A percentile compares a stretch with the other conserved stretches of the same genome.
phyloP scores from a whole-genome alignment of 2,329 filamentous ascomycete species.

The Microcyclospora tardicrescens region DNA sequence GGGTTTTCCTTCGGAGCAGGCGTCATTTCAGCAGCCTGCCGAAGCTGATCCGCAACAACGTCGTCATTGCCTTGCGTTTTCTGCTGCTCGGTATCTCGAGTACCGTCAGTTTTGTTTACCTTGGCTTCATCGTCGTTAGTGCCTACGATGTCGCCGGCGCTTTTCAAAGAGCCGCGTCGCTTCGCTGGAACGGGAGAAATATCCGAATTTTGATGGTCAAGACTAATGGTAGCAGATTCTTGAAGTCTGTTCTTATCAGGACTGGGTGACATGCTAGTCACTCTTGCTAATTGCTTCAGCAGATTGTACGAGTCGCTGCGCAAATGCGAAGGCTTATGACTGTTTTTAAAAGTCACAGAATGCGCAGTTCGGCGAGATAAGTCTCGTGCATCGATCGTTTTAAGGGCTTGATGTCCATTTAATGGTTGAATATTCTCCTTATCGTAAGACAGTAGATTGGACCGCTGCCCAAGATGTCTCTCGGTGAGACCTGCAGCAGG shows the following conservation, averaged over 20 bases:
- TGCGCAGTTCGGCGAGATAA: conserved; percentile 18
- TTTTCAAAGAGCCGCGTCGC: not conserved
- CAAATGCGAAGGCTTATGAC: conserved; percentile 20
- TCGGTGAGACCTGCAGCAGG: not conserved
- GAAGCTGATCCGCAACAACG: not conserved
- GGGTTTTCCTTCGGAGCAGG: conserved; percentile 1
- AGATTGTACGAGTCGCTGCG: conserved; percentile 34
- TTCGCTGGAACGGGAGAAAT: too few relatives aligned
- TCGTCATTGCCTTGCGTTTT: not conserved
- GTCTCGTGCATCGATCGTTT: conserved; percentile 22
- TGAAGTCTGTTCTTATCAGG: conserved; percentile 19
- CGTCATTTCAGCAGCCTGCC: conserved; percentile 1
- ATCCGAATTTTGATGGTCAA: too few relatives aligned
- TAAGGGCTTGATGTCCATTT: conserved; percentile 14
- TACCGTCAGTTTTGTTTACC: too few relatives aligned
- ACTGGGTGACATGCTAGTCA: conserved; percentile 34
- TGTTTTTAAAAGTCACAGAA: conserved; percentile 11
- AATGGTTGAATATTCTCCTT: conserved; percentile 18
- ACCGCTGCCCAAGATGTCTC: conserved; percentile 6
- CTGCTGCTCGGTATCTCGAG: not conserved
- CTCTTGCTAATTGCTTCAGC: conserved; percentile 33
- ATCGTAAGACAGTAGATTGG: conserved; percentile 12
- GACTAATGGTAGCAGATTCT: too few relatives aligned
- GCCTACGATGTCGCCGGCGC: not conserved
- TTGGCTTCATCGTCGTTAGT: not conserved